A percentile compares a stretch with the other conserved stretches of the same genome.
Conservation (phyloP, 75 land plant species). For the Selaginella tamariscina region DNA sequence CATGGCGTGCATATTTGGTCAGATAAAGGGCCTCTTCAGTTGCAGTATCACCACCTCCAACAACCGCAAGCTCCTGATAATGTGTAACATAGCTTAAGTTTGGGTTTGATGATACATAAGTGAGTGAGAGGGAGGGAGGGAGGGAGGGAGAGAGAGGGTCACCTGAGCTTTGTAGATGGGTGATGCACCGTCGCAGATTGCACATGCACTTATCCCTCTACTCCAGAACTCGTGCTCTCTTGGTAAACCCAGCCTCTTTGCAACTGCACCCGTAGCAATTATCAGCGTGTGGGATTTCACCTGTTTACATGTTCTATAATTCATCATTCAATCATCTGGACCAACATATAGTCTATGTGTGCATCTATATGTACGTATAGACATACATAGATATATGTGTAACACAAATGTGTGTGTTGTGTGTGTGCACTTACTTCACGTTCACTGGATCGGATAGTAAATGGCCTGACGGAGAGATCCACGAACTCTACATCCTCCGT, state of each 20-base stretch:
- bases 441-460: conserved; percentile 67
- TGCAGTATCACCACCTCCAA: conserved; percentile 98
- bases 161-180: conserved; percentile 87
- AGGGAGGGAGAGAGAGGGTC: too few species aligned
- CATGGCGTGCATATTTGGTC: conserved; percentile 93
- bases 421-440: conserved; percentile 44
- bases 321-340: too few species aligned
- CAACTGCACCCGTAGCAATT: conserved; percentile 87
- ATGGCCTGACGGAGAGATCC: conserved; percentile 65
- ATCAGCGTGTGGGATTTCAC: conserved; percentile 81
- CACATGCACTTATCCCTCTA: conserved; percentile 97
- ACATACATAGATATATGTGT: too few species aligned
- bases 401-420: not conserved
- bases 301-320: too few species aligned
- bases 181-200: conserved; percentile 97
- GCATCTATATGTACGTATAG: too few species aligned
- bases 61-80: conserved; percentile 84
- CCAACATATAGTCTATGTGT: too few species aligned
- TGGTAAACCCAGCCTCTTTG: conserved; percentile 70
- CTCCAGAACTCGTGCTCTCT: conserved; percentile 98
- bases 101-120: too few species aligned
- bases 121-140: too few species aligned
- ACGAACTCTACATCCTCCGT: conserved; percentile 87
- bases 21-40: conserved; percentile 90
- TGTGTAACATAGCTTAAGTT: too few species aligned